Evolutionary conservation across 2,329 filamentous ascomycete genomes (phyloP), one percentile per base, ranked within the genome.

Genomic region (Catunica adiposa): DNA sequence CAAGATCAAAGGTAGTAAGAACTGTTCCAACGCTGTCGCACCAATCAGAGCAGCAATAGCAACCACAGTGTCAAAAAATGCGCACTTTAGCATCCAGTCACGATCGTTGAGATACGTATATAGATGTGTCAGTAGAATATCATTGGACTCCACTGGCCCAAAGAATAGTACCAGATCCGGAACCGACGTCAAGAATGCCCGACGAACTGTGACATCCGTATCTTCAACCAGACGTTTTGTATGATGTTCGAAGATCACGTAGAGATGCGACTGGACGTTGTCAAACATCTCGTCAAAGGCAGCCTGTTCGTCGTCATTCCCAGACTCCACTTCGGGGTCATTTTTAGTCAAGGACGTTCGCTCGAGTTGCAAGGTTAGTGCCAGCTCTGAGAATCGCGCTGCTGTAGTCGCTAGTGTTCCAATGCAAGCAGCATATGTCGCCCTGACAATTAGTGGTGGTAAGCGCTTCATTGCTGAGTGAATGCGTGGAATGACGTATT

Each of bases 71-170:
- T 95, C 89, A 63, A 98, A 96, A 65, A 97, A 97, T 2, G 90
- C 89, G 63, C 89, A 96, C 67, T 95, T 96, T 31, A 98, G 71
- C 66, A 88, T 88, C 92, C 92, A 98, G 66, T 98, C 89, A 44
- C 84, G 81, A 63, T 97, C 92, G 62, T 98, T 98, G 7, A 98
- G 71, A 63, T 98, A 98, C 0, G 92, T 98, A 64, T 97, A 97
- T 26, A 98, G 73, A 69, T 98, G 92, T 31, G 89, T 94, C 22
- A 98, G 72, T 15, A 98, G 82, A n/a, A 98, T 87, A 64, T 98
- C 92, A 66, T 94, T 96, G 1, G 90, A 85, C 64, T 89, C 84
- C n/a, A 83, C 78, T 59, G 86, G 89, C 2, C 88, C 89, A 62
- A 98, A 97, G 68, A 98, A 97, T 61, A 96, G 81, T 65, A 92